Base-by-base conservation (phyloP, 192 early-diverging fungal species). In the Blastocladiella britannica region DNA sequence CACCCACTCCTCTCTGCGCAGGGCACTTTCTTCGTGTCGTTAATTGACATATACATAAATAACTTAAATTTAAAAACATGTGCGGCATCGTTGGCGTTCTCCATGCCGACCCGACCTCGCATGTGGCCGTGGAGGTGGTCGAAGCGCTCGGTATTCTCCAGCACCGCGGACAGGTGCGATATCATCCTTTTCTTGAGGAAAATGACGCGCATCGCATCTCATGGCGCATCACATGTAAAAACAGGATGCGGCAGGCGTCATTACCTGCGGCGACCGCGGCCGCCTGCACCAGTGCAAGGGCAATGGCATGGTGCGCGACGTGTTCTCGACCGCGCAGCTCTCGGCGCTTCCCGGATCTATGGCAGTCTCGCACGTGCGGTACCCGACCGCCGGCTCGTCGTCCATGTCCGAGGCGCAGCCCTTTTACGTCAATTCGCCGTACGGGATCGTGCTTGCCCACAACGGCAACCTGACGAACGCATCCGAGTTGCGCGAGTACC, bases 341-440 rank as follows among this genome's bases (percentile, higher is more conserved):
- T 70, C 77, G 58, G 73, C 73, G 52, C 72, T 99, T 55, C 60
- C 79, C 37, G 95, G 95, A 22, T 77, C 70, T 68, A 83, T 99
- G 79, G 95, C 92, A 56, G 79, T 99, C 61, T 91, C 88, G 7
- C 95, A 99, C 69, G 95, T 93, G 53, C 81, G 95, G 37, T 99
- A 99, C 65, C 95, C 95, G 30, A 99, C 95, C 12, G 95, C 95
- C 25, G 95, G 95, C 9, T 87, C 89, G 9, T 93, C 95, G 5
- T 91, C 93, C 12, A 81, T 72, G 43, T 88, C 92, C 12, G 95
- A 99, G 70, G 91, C 95, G 25, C 95, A 99, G 72, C 93, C 95
- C 51, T 97, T 99, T 67, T 99, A 97, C 66, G 96, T 99, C 64
- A 99, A 99, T 82, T 87, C 84, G 64, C 96, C 96, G 18, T 99